Evolutionary conservation across 1,284 basidiomycete genomes (phyloP).

Genomic region (Malassezia japonica): DNA sequence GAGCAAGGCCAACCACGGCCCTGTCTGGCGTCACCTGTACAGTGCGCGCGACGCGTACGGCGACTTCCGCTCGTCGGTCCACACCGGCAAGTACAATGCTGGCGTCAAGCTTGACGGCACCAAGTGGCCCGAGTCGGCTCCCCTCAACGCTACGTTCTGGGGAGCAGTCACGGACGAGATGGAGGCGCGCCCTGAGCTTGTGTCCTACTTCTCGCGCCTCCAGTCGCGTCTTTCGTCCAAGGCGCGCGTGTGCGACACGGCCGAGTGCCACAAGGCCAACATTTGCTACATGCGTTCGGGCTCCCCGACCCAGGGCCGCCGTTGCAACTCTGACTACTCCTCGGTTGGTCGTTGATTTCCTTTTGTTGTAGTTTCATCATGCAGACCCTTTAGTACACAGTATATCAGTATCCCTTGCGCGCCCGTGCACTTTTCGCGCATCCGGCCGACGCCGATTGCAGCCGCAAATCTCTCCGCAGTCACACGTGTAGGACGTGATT

Average conservation of each 20-base stretch:
- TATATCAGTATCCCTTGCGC: too few relatives aligned
- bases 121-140: slow-evolving; percentile 59
- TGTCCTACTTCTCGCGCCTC: slow-evolving; percentile 61
- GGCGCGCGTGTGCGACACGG: slow-evolving; percentile 39
- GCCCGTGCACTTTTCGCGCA: too few relatives aligned
- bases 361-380: background rate
- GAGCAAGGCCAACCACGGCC: slow-evolving; percentile 56
- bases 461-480: too few relatives aligned
- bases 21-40: slow-evolving; percentile 62
- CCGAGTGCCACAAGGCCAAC: slow-evolving; percentile 58
- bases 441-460: too few relatives aligned
- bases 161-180: slow-evolving; percentile 61
- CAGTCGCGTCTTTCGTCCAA: slow-evolving; percentile 59
- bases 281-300: slow-evolving; percentile 72
- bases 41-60: slow-evolving; percentile 60
- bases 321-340: slow-evolving; percentile 56
- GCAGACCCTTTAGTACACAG: too few relatives aligned
- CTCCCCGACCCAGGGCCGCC: slow-evolving; percentile 55
- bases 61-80: slow-evolving; percentile 50
- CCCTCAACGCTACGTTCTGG: slow-evolving; percentile 75
- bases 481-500: too few relatives aligned
- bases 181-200: slow-evolving; percentile 56
- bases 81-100: slow-evolving; percentile 2
- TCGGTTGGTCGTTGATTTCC: background rate
- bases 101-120: slow-evolving; percentile 10